Evolutionary conservation across 2,329 filamentous ascomycete species (phyloP).

Genomic region (Ceratocystis alfenasii): DNA sequence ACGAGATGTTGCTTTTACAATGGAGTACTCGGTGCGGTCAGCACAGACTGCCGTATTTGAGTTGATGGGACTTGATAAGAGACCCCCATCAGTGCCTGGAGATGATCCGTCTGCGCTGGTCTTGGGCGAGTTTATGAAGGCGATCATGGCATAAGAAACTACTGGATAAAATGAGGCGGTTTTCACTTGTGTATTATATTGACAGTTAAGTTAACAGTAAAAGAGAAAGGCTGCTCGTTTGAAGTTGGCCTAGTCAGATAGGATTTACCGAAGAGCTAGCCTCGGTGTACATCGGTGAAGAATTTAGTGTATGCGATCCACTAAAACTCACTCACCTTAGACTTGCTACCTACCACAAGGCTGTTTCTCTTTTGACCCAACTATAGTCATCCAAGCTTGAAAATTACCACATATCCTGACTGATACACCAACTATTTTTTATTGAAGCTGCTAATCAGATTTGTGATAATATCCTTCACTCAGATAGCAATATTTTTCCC

Average conservation of each 20-base stretch:
- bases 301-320: neutral
- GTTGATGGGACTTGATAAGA: conserved; percentile 26
- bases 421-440: neutral
- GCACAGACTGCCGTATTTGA: conserved; percentile 31
- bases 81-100: conserved; percentile 27
- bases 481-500: neutral
- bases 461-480: neutral
- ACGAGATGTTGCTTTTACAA: conserved; percentile 29
- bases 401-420: neutral
- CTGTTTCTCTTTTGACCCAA: neutral
- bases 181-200: neutral
- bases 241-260: neutral
- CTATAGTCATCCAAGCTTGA: neutral
- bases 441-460: neutral
- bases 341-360: conserved; percentile 1
- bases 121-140: conserved; percentile 23
- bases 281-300: conserved; percentile 10
- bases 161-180: neutral
- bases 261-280: neutral
- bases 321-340: neutral
- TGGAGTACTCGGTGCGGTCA: conserved; percentile 30
- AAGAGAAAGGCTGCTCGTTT: neutral
- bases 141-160: conserved; percentile 21
- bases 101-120: conserved; percentile 22
- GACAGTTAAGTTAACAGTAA: neutral